These are phyloP conservation scores for Primulina huaijiensis DNA, from an alignment of 257 asterid species.

Conservation along the genomic window DNA sequence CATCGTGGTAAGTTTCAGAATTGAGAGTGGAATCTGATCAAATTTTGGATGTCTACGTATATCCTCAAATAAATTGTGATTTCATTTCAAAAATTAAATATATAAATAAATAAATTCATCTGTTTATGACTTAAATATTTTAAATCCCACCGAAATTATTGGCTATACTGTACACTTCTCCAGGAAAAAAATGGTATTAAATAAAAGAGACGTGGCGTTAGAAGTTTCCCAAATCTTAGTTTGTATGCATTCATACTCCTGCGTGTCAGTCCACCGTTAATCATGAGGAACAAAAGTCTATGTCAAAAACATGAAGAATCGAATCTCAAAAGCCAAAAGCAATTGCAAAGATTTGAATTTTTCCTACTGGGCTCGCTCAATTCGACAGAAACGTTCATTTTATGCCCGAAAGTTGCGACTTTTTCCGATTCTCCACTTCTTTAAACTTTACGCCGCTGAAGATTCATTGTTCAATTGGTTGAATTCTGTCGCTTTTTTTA, in stretches of 20 bases:
- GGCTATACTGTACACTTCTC: no score
- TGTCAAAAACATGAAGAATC: slow-evolving; percentile 2
- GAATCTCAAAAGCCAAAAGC: slow-evolving; percentile 23
- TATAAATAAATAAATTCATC: no score
- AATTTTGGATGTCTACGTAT: no score
- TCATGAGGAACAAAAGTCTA: slow-evolving; percentile 10
- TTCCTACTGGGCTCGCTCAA: slow-evolving; percentile 18
- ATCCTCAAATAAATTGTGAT: no score
- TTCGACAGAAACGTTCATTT: slow-evolving; percentile 10
- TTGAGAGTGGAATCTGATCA: no score
- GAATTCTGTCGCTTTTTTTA: slow-evolving; percentile 18
- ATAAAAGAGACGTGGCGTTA: no score
- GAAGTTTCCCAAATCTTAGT: neutral
- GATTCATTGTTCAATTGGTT: slow-evolving; percentile 13
- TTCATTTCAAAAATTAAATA: no score
- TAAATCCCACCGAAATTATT: no score
- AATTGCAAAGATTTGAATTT: slow-evolving; percentile 21
- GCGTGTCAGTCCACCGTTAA: slow-evolving; percentile 14
- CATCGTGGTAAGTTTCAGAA: slow-evolving; percentile 13
- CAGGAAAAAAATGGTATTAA: no score
- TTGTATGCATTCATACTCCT: neutral
- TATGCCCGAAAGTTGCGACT: slow-evolving; percentile 12
- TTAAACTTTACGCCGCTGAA: slow-evolving; percentile 13
- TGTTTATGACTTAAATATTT: no score
- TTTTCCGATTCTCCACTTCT: slow-evolving; percentile 23